These are phyloP conservation scores for Epichloe bromicola DNA, from an alignment of 2,329 filamentous ascomycete genomes.

Conservation along the genomic window DNA sequence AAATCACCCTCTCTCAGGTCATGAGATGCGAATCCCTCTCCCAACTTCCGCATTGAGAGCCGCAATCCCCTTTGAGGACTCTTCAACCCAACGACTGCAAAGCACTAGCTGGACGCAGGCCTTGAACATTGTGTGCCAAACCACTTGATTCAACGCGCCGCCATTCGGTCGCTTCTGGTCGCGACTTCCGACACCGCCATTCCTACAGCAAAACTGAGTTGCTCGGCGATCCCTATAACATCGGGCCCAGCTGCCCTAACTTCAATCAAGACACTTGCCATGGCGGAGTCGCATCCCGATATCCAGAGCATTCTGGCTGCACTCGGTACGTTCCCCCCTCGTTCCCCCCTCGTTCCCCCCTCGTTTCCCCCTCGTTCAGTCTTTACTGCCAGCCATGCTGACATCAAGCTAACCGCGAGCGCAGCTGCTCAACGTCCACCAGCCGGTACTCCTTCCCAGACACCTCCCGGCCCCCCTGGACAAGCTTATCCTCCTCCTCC, in stretches of 20 bases:
- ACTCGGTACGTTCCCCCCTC: slow-evolving; percentile 26
- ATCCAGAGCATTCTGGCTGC: slow-evolving; percentile 36
- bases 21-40: background rate
- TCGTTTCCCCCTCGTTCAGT: slow-evolving; percentile 10
- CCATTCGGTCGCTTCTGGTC: background rate
- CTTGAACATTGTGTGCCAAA: background rate
- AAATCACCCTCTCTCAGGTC: background rate
- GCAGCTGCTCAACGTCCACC: slow-evolving; percentile 32
- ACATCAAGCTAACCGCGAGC: background rate
- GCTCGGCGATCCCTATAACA: background rate
- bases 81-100: background rate
- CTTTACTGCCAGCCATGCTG: background rate
- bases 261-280: slow-evolving; percentile 7
- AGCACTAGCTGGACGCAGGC: background rate
- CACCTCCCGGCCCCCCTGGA: slow-evolving; percentile 23
- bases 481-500: slow-evolving; percentile 28
- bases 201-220: background rate
- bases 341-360: slow-evolving; percentile 8
- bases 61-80: background rate
- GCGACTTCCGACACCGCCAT: background rate
- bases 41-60: background rate
- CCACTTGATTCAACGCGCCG: background rate
- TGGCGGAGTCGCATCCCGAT: slow-evolving; percentile 27
- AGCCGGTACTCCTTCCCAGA: slow-evolving; percentile 28
- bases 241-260: background rate